Evolutionary conservation across 2,329 filamentous ascomycete species (phyloP), one percentile per base, ranked within the genome.

Genomic region (Fusarium siculi): DNA sequence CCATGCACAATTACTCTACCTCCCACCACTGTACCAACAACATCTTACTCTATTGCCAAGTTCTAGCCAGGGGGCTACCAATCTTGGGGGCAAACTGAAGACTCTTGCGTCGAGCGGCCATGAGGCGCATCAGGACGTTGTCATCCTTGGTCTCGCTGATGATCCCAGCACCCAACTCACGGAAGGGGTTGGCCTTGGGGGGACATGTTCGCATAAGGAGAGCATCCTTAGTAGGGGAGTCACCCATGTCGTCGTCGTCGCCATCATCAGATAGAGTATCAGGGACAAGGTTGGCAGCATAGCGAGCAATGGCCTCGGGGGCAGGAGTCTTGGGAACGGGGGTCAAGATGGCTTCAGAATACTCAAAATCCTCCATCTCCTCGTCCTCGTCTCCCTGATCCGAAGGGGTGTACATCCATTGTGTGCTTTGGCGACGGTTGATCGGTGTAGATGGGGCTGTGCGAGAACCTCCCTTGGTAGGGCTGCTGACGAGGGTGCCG

Each of bases 1-100:
- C 49, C 60, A 64, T 77, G 52, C 60, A 69, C 66, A 68, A 63
- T 64, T 63, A 63, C 64, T 53, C 52, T 40, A 30, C 50, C 25
- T 61, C 28, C 8, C 28, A 30, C 28, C 50, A 52, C 40, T 36
- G 21, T 68, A 21, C 61, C n/a, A 43, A 30, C 34, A 55, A 23
- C 34, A 55, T 39, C 23, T 49, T 12, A 43, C 28, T 61, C 54
- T 74, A 82, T 47, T 79, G 81, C 88, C 88, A 90, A 32, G 86
- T 83, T 76, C 85, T 89, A 32, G 89, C 87, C 74, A 95, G 82
- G 5, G 93, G 93, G 80, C 93, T 95, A 23, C 88, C 91, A 65
- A 94, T 84, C 82, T 93, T 92, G 36, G 93, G 93, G 37, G 92
- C 92, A 84, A 91, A 94, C 78, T 93, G 92, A 80, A 94, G 80